Base-by-base conservation (phyloP, 2,329 filamentous ascomycete genomes). In the Colletotrichum salicis region DNA sequence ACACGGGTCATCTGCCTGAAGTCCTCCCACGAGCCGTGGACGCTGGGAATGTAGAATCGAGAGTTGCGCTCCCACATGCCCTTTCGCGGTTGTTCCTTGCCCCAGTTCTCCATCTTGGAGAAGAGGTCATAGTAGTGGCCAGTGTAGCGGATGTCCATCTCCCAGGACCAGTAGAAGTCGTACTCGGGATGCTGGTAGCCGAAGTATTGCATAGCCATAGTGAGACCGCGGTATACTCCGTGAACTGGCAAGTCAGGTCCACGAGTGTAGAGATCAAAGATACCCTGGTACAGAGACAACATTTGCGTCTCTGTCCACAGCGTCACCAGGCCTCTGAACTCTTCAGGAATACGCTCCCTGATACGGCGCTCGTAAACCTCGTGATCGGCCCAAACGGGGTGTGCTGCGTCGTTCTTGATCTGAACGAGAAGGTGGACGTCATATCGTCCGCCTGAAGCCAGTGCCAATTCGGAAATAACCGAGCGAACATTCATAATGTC, bases 261-360 rank as follows among this genome's bases (percentile, higher is more conserved):
- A 19, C 88, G 86, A 55, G 84, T 84, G 81, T 91, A 95, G 57
- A 93, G 90, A 74, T 97, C 94, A 78, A 94, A 92, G 31, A 97
- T 91, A 60, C 93, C 94, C 64, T 96, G 93, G 82, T 98, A 99
- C 76, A 97, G 88, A 70, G 95, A 89, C 64, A 92, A 87, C 95
- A 98, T 98, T 82, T 98, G 95, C 29, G 93, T 92, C 81, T 97
- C 95, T 0, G 94, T 96, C 96, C 96, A 99, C 7, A 98, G 87
- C 0, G 94, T 97, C 24, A 93, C 93, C 79, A 99, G 91, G 58
- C 94, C 94, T 75, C 89, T 92, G 83, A 99, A 98, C 78, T 99
- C 96, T 74, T 90, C 87, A 0, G 96, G 93, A 13, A 96, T 88
- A 31, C 89, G 88, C 61, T 92, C 89, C 64, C 89, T 85, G 79